phyloP scores from a whole-genome alignment of 2,329 filamentous ascomycete species.

The Arthrobotrys entomopaga region DNA sequence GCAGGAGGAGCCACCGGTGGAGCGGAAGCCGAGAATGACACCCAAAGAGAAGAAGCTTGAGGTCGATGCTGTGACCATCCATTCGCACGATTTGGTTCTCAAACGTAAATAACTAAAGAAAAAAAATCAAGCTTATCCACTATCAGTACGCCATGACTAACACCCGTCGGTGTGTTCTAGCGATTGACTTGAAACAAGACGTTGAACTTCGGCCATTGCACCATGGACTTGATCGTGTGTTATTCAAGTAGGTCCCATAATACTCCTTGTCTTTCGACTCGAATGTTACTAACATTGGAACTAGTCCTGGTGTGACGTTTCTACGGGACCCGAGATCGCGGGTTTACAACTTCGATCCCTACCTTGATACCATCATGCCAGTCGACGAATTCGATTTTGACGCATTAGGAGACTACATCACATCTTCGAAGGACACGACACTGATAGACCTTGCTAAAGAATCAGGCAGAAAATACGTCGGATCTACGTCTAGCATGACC shows the following conservation, averaged over 20 bases:
- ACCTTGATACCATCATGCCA: constrained; percentile 91
- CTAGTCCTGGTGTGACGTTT: constrained; percentile 81
- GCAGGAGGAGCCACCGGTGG: background rate
- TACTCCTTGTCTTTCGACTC: background rate
- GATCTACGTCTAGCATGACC: constrained; percentile 98
- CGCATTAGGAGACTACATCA: constrained; percentile 85
- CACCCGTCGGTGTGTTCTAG: constrained; percentile 37
- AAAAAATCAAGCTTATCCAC: background rate
- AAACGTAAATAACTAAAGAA: constrained; percentile 52
- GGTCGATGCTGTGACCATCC: constrained; percentile 46
- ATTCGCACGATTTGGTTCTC: constrained; percentile 31
- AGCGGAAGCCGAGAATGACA: constrained; percentile 12
- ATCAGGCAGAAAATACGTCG: constrained; percentile 81
- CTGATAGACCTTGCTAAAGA: constrained; percentile 75
- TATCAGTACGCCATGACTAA: background rate
- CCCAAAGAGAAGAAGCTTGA: constrained; percentile 45
- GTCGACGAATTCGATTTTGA: constrained; percentile 91
- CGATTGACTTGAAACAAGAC: constrained; percentile 62
- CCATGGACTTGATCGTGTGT: constrained; percentile 83
- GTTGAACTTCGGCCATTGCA: constrained; percentile 72
- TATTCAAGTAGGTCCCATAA: constrained; percentile 76
- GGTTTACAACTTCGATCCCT: constrained; percentile 97
- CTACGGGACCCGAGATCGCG: constrained; percentile 86
- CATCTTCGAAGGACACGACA: constrained; percentile 82
- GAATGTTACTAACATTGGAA: constrained; percentile 29